Conservation (phyloP, 1,139 yeast species). For the Taphrina flavorubra region DNA sequence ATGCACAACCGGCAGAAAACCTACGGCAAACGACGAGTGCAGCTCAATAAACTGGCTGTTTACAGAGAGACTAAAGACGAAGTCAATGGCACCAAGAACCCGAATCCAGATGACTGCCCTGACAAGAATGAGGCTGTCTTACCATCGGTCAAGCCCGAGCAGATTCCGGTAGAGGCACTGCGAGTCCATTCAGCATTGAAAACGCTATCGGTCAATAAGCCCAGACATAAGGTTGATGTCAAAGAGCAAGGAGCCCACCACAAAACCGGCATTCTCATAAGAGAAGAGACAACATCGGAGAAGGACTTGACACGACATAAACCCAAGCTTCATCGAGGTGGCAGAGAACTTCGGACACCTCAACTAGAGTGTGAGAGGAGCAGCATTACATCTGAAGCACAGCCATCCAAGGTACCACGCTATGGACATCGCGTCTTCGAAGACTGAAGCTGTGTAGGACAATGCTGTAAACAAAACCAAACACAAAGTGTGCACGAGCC, state of each 20-base stretch:
- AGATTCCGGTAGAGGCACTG: not conserved
- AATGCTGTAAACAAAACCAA: no score
- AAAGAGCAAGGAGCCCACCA: no score
- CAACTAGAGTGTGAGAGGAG: no score
- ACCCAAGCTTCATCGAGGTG: no score
- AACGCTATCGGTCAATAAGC: not conserved
- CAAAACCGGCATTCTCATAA: no score
- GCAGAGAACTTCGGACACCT: no score
- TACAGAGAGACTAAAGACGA: not conserved
- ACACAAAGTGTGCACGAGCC: not conserved
- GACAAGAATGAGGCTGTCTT: not conserved
- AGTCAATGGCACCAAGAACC: not conserved
- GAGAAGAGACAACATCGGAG: not conserved
- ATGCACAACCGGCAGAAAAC: slow-evolving; percentile 7
- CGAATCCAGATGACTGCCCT: not conserved
- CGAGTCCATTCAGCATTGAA: not conserved
- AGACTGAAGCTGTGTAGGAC: no score
- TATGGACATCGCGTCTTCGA: no score
- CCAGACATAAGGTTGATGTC: not conserved
- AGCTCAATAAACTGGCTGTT: not conserved
- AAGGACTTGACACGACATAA: no score
- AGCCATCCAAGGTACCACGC: no score
- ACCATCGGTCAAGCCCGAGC: not conserved
- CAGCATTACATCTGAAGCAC: no score
- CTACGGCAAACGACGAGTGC: slow-evolving; percentile 3